phyloP scores from a whole-genome alignment of 1,284 basidiomycete genomes.

The Exobasidium rhododendri region DNA sequence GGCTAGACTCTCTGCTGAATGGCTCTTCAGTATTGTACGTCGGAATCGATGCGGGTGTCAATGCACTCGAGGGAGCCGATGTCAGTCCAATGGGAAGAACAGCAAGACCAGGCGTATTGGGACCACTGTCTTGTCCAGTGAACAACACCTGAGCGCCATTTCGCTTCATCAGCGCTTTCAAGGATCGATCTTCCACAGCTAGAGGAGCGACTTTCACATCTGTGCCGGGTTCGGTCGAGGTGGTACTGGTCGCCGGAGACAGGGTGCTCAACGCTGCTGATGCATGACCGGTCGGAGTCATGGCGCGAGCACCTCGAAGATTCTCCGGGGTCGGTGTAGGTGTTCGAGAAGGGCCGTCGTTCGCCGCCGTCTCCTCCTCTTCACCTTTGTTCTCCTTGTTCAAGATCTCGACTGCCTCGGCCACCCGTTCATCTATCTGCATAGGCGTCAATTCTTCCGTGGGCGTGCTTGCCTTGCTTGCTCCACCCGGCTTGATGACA shows the following conservation, averaged over 20 bases:
- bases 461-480: slow-evolving; percentile 41
- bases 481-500: slow-evolving; percentile 33
- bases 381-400: slow-evolving; percentile 7
- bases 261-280: slow-evolving; percentile 12
- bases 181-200: slow-evolving; percentile 20
- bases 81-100: slow-evolving; percentile 23
- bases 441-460: not conserved
- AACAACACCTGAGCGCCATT: slow-evolving; percentile 18
- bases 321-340: slow-evolving; percentile 31
- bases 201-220: slow-evolving; percentile 16
- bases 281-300: slow-evolving; percentile 29
- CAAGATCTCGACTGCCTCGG: slow-evolving; percentile 6
- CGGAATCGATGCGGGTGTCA: slow-evolving; percentile 18
- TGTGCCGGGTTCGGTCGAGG: not conserved
- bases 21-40: not conserved
- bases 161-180: slow-evolving; percentile 6
- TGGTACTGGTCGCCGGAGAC: not conserved
- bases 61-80: slow-evolving; percentile 3
- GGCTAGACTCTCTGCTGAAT: not conserved
- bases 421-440: slow-evolving; percentile 7
- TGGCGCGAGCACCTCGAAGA: slow-evolving; percentile 20
- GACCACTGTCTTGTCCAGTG: slow-evolving; percentile 33
- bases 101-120: slow-evolving; percentile 34
- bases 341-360: slow-evolving; percentile 12
- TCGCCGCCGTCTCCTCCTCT: slow-evolving; percentile 6